phyloP scores from a whole-genome alignment of 352 stramenopile genomes.

The Saprolegnia parasitica region DNA sequence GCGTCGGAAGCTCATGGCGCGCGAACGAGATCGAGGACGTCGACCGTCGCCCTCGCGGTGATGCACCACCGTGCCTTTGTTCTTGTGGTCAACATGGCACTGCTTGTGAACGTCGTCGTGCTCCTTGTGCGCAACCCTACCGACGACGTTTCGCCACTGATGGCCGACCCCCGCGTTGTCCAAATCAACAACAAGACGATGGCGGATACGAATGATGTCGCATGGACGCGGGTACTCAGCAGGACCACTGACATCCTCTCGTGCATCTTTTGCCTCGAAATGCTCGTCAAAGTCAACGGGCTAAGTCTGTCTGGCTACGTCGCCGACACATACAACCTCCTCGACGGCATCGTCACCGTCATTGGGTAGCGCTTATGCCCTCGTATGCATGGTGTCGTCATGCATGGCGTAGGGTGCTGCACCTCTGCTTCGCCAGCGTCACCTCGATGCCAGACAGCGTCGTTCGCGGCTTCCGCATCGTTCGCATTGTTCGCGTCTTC shows the following conservation, averaged over 20 bases:
- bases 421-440: background rate
- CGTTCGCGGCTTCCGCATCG: background rate
- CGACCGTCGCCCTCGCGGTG: too few relatives aligned
- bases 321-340: conserved; percentile 3
- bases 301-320: background rate
- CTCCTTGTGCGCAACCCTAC: background rate
- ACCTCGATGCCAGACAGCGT: background rate
- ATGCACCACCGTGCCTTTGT: conserved; percentile 1
- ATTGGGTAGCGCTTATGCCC: background rate
- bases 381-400: background rate
- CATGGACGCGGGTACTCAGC: too few relatives aligned
- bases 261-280: conserved; percentile 6
- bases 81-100: background rate
- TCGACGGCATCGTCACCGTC: conserved; percentile 11
- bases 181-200: too few relatives aligned
- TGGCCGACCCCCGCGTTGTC: background rate
- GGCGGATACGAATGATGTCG: too few relatives aligned
- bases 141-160: background rate
- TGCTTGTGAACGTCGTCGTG: background rate
- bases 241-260: background rate
- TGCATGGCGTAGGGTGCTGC: background rate
- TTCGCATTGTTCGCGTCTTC: background rate
- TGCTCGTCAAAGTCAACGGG: background rate
- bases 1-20: too few relatives aligned
- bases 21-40: too few relatives aligned